Evolutionary conservation across 768 basidiomycete species (phyloP), one percentile per base, ranked within the genome.

Genomic region (Boletus reticulatus): DNA sequence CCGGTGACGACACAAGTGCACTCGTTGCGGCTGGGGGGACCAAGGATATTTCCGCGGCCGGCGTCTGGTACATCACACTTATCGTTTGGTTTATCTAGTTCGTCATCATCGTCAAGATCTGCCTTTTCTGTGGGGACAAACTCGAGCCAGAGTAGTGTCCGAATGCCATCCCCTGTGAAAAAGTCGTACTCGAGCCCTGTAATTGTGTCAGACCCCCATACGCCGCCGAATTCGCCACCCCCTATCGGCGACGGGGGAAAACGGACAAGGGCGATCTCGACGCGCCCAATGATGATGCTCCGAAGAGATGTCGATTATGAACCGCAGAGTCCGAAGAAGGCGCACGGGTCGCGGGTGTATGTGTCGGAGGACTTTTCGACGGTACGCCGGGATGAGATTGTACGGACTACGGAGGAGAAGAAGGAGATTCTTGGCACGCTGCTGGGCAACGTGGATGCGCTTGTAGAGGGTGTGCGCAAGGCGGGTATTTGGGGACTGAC

Each of bases 401-500:
- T 74, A 58, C 78, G 79, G 62, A 88, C 84, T 42, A 92, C 84
- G 42, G 87, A 90, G 55, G 89, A 94, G 73, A 94, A 94, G 76
- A 92, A 88, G 70, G 83, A 84, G 67, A 68, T 90, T 43, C 65
- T 96, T 54, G 88, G 88, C 0, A 85, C 82, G 43, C 87, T 94
- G 84, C 71, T 96, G 43, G 93, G 92, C 4, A 95, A 96, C 67
- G 94, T 96, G 4, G 94, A 95, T 67, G 88, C 89, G 31, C 78
- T 96, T 11, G 91, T 96, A 6, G 91, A 92, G 58, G 87, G 92
- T 0, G 89, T 96, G 34, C 78, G 87, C 57, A 89, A 85, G 71
- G 91, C 90, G 0, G 92, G 92, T 0, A 84, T 94, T 52, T 95
- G 91, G 91, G 92, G 93, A 7, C 69, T 92, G 53, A 84, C 72